phyloP scores from a whole-genome alignment of 495 filamentous ascomycete genomes.

The Xylaria curta region DNA sequence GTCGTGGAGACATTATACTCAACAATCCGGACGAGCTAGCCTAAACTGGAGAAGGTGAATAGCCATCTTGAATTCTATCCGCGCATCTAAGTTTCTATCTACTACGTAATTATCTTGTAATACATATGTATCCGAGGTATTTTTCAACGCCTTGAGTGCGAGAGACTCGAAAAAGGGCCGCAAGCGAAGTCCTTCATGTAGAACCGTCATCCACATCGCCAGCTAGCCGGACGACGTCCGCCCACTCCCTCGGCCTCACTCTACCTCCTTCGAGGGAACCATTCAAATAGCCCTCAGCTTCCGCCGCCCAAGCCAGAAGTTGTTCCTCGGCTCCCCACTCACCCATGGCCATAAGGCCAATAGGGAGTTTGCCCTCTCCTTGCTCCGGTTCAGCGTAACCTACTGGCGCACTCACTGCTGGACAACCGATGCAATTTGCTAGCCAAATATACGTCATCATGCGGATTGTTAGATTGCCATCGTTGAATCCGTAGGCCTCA shows the following conservation, averaged over 20 bases:
- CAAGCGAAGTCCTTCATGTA: neutral
- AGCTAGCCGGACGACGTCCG: conserved; percentile 47
- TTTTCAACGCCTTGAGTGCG: neutral
- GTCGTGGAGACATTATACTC: neutral
- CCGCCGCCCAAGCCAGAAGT: conserved; percentile 74
- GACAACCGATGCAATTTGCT: conserved; percentile 83
- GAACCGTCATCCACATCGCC: conserved; percentile 25
- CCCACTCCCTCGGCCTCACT: conserved; percentile 48
- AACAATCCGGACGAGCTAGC: neutral
- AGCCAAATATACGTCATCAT: conserved; percentile 91
- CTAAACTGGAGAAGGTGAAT: neutral
- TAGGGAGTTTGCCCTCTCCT: conserved; percentile 60
- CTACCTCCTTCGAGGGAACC: conserved; percentile 46
- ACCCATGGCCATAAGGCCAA: conserved; percentile 88
- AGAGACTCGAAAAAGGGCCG: neutral
- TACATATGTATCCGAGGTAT: neutral
- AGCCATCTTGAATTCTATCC: neutral
- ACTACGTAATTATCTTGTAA: neutral
- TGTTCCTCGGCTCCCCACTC: conserved; percentile 89
- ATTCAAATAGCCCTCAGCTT: conserved; percentile 63
- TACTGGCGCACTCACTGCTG: conserved; percentile 77
- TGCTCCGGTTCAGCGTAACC: conserved; percentile 67
- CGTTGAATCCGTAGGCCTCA: conserved; percentile 69
- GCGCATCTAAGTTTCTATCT: neutral
- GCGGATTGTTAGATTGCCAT: conserved; percentile 72